Base-by-base conservation (phyloP, 2,329 filamentous ascomycete genomes). In the Fusarium chuoi region DNA sequence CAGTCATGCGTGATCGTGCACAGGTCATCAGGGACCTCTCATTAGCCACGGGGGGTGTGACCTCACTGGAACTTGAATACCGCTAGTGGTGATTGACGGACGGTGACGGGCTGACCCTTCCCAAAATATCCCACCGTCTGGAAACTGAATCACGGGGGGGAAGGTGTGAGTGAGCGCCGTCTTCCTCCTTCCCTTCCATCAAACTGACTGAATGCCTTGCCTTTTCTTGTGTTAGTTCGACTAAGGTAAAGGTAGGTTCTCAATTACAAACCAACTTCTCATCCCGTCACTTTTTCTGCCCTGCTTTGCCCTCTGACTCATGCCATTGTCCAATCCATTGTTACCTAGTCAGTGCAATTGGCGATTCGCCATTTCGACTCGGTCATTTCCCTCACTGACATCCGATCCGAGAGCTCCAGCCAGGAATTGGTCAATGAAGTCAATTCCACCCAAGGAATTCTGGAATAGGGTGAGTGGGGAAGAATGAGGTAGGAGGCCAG, bases 111-210 rank as follows among this genome's bases (percentile, higher is more conserved):
- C 68, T 76, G 71, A 73, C 71, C 66, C 61, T 77, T 62, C 60
- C 75, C 68, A 77, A 77, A 75, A 78, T 77, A 77, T 74, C 76
- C 65, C 61, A 73, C 57, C 45, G 56, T 73, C 57, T 66, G n/a
- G 65, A 68, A 62, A 59, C 69, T 65, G 61, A 69, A 52, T 48
- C 67, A 69, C 51, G 46, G 36, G 42, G 44, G 51, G 65, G 70
- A 66, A 66, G 48, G 57, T 41, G 51, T 54, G 24, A 41, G 35
- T 28, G 51, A 54, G 35, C n/a, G 49, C 35, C 12, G 14, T 28
- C 20, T 5, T 28, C 51, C 57, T 71, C 51, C 57, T 74, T 62
- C 58, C 44, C n/a, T 58, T 49, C 30, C 24, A 28, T 36, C 30
- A 38, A 65, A 49, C 44, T 68, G 68, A 49, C 44, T 63, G 51